These are phyloP conservation scores for Pulveroboletus sp. DNA, from an alignment of 768 basidiomycete genomes.

Conservation along the genomic window DNA sequence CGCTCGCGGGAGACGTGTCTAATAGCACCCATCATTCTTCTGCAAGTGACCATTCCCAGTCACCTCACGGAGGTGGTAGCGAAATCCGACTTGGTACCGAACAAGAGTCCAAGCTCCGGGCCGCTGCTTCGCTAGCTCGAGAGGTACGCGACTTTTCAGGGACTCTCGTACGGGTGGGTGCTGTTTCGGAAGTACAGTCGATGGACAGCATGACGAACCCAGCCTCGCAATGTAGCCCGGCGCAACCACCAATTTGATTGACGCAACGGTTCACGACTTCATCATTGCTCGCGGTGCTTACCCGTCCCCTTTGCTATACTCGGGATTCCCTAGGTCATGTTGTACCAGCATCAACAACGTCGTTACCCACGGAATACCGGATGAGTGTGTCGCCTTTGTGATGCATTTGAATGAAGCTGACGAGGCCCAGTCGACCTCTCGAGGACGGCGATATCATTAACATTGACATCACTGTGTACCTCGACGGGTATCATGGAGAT, in stretches of 20 bases:
- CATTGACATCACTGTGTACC: constrained; percentile 80
- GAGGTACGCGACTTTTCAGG: constrained; percentile 53
- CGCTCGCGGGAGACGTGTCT: not conserved
- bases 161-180: constrained; percentile 47
- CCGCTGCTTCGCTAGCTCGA: constrained; percentile 54
- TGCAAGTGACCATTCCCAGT: not conserved
- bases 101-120: constrained; percentile 49
- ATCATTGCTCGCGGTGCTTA: constrained; percentile 71
- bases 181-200: not conserved
- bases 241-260: constrained; percentile 71
- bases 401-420: not conserved
- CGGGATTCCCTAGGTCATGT: constrained; percentile 47
- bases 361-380: constrained; percentile 85
- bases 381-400: constrained; percentile 54
- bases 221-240: constrained; percentile 48
- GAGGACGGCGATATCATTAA: constrained; percentile 85
- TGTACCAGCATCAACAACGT: constrained; percentile 83
- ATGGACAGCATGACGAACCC: not conserved
- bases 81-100: constrained; percentile 49
- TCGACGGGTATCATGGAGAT: constrained; percentile 86
- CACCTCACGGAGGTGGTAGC: constrained; percentile 25
- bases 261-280: constrained; percentile 65
- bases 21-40: not conserved
- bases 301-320: constrained; percentile 80
- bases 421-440: constrained; percentile 65